Evolutionary conservation across 176 grass and related monocot genomes (phyloP), one percentile per base, ranked within the genome.

Genomic region (Juncus effusus): DNA sequence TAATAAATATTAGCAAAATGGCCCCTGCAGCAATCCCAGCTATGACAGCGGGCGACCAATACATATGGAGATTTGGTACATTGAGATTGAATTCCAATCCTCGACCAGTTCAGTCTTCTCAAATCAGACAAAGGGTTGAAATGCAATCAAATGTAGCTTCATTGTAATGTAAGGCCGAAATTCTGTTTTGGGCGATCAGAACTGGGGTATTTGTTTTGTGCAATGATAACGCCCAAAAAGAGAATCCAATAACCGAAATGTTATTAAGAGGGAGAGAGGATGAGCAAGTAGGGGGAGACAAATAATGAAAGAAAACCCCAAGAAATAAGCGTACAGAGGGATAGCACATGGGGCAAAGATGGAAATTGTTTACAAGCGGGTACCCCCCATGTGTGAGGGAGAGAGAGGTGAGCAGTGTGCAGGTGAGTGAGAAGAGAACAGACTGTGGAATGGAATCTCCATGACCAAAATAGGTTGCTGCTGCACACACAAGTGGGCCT

Each of bases 51-150:
- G 80, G 68, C 59, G 71, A 82, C 64, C 76, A 74, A 60, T 80
- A 55, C 92, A 96, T 91, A 82, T 61, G 77, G 80, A 74, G 76
- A 81, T 62, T 73, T 78, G 75, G 63, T 67, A 87, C 92, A 91
- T 96, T 52, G 86, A 87, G 79, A 77, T 87, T 77, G 80, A 79
- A 69, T 75, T 65, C 60, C 68, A 49, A 54, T 41, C 42, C 61
- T 59, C 61, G 38, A 39, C 40, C 6, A 38, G 40, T 39, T 40
- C 10, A 36, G 36, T 19, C 67, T 62, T 19, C 47, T 60, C 10
- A 64, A 60, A 54, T 62, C 12, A 38, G 75, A 54, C 11, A 13
- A n/a, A 40, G 73, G 13, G 38, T 69, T 72, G 14, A 36, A 77
- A 45, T 77, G 37, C 51, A n/a, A 67, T 16, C 57, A 73, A 59